Conservation (phyloP, 164 flowering plant genomes). For the Kalanchoe fedtschenkoi region DNA sequence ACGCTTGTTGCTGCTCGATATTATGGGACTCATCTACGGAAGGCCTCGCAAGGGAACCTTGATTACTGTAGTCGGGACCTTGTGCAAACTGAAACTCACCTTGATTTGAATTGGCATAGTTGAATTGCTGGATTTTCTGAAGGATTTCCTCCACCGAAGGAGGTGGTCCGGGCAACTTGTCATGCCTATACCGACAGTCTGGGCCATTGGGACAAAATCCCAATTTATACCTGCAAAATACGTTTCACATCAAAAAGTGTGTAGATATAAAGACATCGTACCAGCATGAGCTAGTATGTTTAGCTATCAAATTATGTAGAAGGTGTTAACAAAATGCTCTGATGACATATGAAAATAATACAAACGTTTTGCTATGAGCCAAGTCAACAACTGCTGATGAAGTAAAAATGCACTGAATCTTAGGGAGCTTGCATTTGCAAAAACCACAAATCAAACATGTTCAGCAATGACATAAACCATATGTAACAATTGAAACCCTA, state of each 20-base stretch:
- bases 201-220: slow-evolving; percentile 99
- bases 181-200: slow-evolving; percentile 95
- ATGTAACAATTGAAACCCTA: no score
- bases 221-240: slow-evolving; percentile 74
- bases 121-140: slow-evolving; percentile 86
- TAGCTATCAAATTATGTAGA: no score
- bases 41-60: slow-evolving; percentile 35
- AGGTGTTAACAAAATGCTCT: no score
- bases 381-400: no score
- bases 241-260: background rate
- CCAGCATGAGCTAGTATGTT: no score
- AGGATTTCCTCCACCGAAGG: slow-evolving; percentile 91
- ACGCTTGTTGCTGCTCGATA: slow-evolving; percentile 41
- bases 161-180: slow-evolving; percentile 91
- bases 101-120: slow-evolving; percentile 42
- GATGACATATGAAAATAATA: no score
- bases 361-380: no score
- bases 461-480: no score
- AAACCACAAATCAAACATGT: no score
- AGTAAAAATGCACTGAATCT: no score
- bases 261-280: background rate
- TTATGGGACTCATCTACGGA: slow-evolving; percentile 38
- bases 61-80: slow-evolving; percentile 34
- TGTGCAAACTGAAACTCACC: slow-evolving; percentile 51
- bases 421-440: no score